Evolutionary conservation across 768 basidiomycete species (phyloP), one percentile per base, ranked within the genome.

Genomic region (Neoboletus brunneissimus): DNA sequence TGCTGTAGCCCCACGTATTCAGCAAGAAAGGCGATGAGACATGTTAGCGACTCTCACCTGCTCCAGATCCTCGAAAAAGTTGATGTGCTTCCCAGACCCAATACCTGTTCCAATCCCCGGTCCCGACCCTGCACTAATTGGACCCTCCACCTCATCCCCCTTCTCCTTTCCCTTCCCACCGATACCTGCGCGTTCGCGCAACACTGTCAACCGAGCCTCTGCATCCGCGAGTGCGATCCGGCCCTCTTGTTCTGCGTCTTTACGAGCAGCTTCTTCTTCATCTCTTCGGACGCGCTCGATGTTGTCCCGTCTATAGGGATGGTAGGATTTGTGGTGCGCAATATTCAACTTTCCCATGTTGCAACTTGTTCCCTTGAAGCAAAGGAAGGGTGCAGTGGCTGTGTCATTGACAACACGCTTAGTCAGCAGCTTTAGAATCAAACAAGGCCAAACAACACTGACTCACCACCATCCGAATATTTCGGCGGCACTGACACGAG

Each of bases 321-420:
- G 91, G 70, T 93, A 93, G 1, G 89, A 91, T 68, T 94, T 94
- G 77, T 92, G 91, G 70, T 93, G 91, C 13, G 91, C 91, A 69
- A 93, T 92, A 68, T 91, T 91, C 23, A 93, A 80, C 66, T 61
- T 60, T 27, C 59, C 59, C 59, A 56, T 60, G 1, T 29, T 15
- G 12, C 5, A 25, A 25, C 25, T 25, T 25, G 25, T 25, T 25
- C 5, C 25, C 25, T 25, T 25, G 20, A n/a, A 37, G 23, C 2
- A 45, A 62, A 23, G 35, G 12, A 4, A 5, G 34, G 8, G 10
- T 11, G 4, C 13, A 41, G 45, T 50, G 40, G 20, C 22, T 49
- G 42, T 37, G n/a, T 11, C 6, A n/a, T n/a, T n/a, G n/a, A n/a
- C n/a, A 0, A 1, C 11, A 4, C 20, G 44, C 27, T 60, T 61